phyloP scores from a whole-genome alignment of 2,329 filamentous ascomycete genomes.

The Aspergillus aculeatus region DNA sequence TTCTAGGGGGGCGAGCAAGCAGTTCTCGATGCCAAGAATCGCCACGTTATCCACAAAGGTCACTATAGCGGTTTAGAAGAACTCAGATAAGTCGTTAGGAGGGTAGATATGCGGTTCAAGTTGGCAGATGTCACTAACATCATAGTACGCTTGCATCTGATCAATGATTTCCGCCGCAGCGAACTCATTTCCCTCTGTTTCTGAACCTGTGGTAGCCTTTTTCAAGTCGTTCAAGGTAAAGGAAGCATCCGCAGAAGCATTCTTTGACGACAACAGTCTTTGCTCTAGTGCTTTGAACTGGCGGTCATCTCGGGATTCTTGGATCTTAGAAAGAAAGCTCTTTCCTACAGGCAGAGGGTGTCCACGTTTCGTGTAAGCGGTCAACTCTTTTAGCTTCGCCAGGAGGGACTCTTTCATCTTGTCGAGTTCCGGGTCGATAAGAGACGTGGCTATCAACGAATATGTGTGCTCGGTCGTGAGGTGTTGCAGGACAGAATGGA shows the following conservation, averaged over 20 bases:
- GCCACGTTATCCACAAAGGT: slow-evolving; percentile 52
- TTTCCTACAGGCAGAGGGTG: slow-evolving; percentile 24
- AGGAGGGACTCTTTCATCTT: slow-evolving; percentile 16
- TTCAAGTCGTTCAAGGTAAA: slow-evolving; percentile 4
- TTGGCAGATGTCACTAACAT: slow-evolving; percentile 13
- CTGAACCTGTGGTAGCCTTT: not conserved
- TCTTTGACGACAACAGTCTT: not conserved
- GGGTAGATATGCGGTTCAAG: no score
- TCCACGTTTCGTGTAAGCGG: slow-evolving; percentile 19
- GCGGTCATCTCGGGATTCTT: slow-evolving; percentile 7
- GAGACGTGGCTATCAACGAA: slow-evolving; percentile 14
- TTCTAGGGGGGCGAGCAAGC: slow-evolving; percentile 45
- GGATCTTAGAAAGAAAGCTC: slow-evolving; percentile 15
- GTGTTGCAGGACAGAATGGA: slow-evolving; percentile 24
- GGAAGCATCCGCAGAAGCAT: no score
- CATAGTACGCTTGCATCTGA: slow-evolving; percentile 40
- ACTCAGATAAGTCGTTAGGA: no score
- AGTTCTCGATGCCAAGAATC: slow-evolving; percentile 51
- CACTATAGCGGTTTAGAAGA: slow-evolving; percentile 32
- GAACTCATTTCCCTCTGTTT: slow-evolving; percentile 25
- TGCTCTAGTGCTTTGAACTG: slow-evolving; percentile 1
- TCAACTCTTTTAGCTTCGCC: slow-evolving; percentile 27
- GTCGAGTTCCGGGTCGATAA: slow-evolving; percentile 25
- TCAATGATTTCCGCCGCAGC: slow-evolving; percentile 45
- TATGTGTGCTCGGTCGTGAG: slow-evolving; percentile 26